phyloP scores from a whole-genome alignment of 805 yeast species.

The Saturnispora sekii region DNA sequence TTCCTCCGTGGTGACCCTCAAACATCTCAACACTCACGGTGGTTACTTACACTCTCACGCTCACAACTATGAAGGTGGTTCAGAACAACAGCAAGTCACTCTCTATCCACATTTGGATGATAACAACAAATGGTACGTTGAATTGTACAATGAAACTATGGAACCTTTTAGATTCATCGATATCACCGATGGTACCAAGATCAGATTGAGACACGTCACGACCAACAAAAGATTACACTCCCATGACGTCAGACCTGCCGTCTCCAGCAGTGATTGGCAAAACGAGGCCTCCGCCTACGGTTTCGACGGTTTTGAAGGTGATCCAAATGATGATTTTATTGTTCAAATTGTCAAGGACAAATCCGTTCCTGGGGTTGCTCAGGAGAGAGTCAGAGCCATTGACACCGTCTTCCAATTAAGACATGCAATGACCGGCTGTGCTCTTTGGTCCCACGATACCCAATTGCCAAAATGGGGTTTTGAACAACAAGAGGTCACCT shows the following conservation, averaged over 20 bases:
- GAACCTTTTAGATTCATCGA: conserved; percentile 52
- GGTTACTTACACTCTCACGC: conserved; percentile 81
- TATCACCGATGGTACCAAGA: conserved; percentile 57
- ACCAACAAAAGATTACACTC: conserved; percentile 68
- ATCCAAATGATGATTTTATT: conserved; percentile 74
- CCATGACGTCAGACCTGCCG: conserved; percentile 76
- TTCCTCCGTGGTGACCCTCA: conserved; percentile 55
- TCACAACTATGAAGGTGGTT: conserved; percentile 63
- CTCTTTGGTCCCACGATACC: conserved; percentile 63
- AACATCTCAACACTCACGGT: conserved; percentile 63
- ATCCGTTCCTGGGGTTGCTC: conserved; percentile 44
- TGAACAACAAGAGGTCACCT: conserved; percentile 76
- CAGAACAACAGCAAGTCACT: conserved; percentile 77
- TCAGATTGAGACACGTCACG: conserved; percentile 51
- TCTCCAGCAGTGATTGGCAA: conserved; percentile 72
- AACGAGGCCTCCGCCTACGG: conserved; percentile 77
- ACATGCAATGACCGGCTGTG: conserved; percentile 75
- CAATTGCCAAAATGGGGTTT: conserved; percentile 79
- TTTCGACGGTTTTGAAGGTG: conserved; percentile 66
- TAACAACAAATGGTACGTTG: conserved; percentile 66
- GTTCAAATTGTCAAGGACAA: conserved; percentile 56
- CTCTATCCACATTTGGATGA: conserved; percentile 69
- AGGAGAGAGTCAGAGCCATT: conserved; percentile 49
- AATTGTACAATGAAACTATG: conserved; percentile 51
- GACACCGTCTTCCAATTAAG: conserved; percentile 62